Evolutionary conservation across 2,329 filamentous ascomycete species (phyloP).

Genomic region (Fusarium decemcellulare): DNA sequence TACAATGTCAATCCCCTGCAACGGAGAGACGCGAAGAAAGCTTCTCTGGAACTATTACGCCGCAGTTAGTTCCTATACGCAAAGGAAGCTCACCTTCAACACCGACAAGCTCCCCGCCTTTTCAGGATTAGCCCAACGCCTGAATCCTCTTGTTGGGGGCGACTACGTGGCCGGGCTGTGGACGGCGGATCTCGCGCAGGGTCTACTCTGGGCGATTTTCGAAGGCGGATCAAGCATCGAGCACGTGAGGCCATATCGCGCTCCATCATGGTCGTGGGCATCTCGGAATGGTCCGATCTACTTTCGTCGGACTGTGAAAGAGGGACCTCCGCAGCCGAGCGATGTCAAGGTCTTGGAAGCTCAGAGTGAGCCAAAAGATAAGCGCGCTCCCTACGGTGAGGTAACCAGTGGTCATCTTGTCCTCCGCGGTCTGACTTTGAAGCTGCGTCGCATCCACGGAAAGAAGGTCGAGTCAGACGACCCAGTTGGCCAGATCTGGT

Average conservation of each 20-base stretch:
- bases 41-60: slow-evolving; percentile 3
- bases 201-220: slow-evolving; percentile 1
- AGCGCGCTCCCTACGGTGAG: background rate
- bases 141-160: slow-evolving; percentile 1
- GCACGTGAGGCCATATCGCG: slow-evolving; percentile 3
- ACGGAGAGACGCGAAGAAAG: background rate
- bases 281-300: background rate
- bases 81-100: slow-evolving; percentile 1
- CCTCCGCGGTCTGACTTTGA: background rate
- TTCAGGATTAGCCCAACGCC: slow-evolving; percentile 6
- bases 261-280: slow-evolving; percentile 17
- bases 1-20: background rate
- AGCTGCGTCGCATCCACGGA: background rate
- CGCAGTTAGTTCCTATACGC: background rate
- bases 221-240: background rate
- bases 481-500: background rate
- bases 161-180: slow-evolving; percentile 9
- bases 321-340: background rate
- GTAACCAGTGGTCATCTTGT: background rate
- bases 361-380: background rate
- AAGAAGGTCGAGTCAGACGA: background rate
- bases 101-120: slow-evolving; percentile 16
- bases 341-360: background rate
- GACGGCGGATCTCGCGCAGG: slow-evolving; percentile 2
- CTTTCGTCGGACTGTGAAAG: background rate